Evolutionary conservation across 2,329 filamentous ascomycete species (phyloP).

Genomic region (Aspergillus oerlinghausenensis): DNA sequence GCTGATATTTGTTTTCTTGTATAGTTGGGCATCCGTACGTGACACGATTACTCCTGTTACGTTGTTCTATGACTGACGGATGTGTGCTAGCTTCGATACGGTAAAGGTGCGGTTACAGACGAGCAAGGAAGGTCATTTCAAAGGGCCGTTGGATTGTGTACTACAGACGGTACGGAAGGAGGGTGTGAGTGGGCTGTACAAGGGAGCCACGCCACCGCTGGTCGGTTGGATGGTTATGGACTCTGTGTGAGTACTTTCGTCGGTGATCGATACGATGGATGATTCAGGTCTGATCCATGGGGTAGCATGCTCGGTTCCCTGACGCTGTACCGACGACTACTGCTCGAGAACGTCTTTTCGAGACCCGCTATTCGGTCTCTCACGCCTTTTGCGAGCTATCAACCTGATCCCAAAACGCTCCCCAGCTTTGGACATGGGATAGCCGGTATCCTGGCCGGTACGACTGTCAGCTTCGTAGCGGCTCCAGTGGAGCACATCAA

Average conservation of each 20-base stretch:
- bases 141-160: conserved; percentile 79
- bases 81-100: conserved; percentile 71
- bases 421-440: conserved; percentile 78
- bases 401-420: conserved; percentile 47
- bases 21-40: conserved; percentile 58
- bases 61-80: neutral
- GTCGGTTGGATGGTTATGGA: conserved; percentile 99
- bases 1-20: conserved; percentile 1
- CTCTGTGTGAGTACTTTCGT: conserved; percentile 46
- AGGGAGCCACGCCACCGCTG: conserved; percentile 85
- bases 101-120: conserved; percentile 96
- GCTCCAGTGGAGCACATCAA: conserved; percentile 95
- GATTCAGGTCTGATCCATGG: neutral
- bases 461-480: conserved; percentile 87
- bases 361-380: conserved; percentile 43
- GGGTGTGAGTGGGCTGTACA: conserved; percentile 81
- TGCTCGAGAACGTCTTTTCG: conserved; percentile 74
- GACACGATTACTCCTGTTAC: neutral
- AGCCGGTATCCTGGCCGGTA: conserved; percentile 80
- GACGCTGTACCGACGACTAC: conserved; percentile 78
- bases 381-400: conserved; percentile 32
- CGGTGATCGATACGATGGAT: neutral
- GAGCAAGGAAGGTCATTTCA: conserved; percentile 70
- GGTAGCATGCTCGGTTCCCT: conserved; percentile 79
- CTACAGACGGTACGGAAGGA: conserved; percentile 81